Conservation (phyloP, 2,329 filamentous ascomycete genomes). For the Claviceps monticola region DNA sequence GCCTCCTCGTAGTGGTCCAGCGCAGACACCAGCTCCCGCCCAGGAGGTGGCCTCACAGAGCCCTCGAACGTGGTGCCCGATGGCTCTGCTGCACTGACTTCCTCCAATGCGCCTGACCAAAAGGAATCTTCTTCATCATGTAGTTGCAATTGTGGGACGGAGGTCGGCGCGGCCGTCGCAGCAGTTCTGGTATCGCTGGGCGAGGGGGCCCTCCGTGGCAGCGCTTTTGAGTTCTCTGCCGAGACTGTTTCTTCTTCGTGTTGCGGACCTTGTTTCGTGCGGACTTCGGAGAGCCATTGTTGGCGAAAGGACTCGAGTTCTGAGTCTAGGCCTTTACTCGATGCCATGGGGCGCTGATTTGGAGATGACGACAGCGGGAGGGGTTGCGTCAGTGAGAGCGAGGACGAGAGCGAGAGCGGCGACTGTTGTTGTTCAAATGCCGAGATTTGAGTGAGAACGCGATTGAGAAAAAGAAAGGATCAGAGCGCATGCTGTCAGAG, state of each 20-base stretch:
- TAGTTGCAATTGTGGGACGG: too few species aligned
- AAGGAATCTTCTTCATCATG: constrained; percentile 5
- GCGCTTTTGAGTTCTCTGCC: not conserved
- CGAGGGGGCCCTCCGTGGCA: not conserved
- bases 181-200: not conserved
- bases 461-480: too few species aligned
- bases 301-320: constrained; percentile 77
- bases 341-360: constrained; percentile 1
- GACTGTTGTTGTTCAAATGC: not conserved
- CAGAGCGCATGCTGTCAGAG: too few species aligned
- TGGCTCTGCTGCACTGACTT: constrained; percentile 2
- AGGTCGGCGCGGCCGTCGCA: not conserved
- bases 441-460: too few species aligned
- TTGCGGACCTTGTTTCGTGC: constrained; percentile 17
- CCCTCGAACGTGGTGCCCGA: constrained; percentile 9
- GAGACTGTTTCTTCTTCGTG: not conserved
- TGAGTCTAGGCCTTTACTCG: constrained; percentile 29
- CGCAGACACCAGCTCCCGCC: constrained; percentile 52
- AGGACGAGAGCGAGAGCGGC: not conserved
- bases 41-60: constrained; percentile 5
- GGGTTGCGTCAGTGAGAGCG: not conserved
- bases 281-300: constrained; percentile 77
- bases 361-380: not conserved
- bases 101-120: constrained; percentile 9
- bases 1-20: constrained; percentile 88